Base-by-base conservation (phyloP, 176 grass and related monocot species). In the Avena sativa region DNA sequence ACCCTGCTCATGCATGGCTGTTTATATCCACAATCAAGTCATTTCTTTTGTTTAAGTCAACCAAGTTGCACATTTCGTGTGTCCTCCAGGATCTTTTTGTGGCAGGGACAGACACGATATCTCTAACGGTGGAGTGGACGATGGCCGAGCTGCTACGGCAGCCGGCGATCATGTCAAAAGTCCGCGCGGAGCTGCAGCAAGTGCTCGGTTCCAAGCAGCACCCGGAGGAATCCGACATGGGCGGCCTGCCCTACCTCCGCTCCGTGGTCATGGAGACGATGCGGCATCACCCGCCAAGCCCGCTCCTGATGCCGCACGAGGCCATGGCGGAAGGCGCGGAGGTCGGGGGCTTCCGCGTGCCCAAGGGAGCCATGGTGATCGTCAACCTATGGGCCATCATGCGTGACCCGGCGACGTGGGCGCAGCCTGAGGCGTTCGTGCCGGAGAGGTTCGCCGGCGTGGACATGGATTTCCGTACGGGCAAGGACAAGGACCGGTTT, bases 101-200 rank as follows among this genome's bases (percentile, higher is more conserved):
- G 0, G 89, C 89, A 4, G 94, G 89, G 25, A 90, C 84, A 0
- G 89, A 90, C 19, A 91, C 91, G 49, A 91, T 69, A 55, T 77
- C 87, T 49, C 70, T 92, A 62, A 58, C 76, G 10, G 74, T 90
- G 19, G 86, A 94, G 50, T 97, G 91, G 91, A 77, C 82, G 47
- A 96, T 93, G 87, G 79, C 85, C 0, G 89, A 93, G 79, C 92
- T 96, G 20, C 85, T 96, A 21, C 85, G 83, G 17, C 74, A 96
- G 13, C 92, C 89, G 0, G n/a, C 51, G 5, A 71, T 34, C 17
- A 87, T 96, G 91, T 81, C 82, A 10, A 92, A 91, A 70, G 87
- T 82, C 14, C 87, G 55, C 8, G 79, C 67, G 13, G 89, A 96
- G 88, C 38, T 93, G 7, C 56, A 62, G 9, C 44, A 80, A 7